Evolutionary conservation across 805 yeast species (phyloP), one percentile per base, ranked within the genome.

Genomic region (Pichia heedii): DNA sequence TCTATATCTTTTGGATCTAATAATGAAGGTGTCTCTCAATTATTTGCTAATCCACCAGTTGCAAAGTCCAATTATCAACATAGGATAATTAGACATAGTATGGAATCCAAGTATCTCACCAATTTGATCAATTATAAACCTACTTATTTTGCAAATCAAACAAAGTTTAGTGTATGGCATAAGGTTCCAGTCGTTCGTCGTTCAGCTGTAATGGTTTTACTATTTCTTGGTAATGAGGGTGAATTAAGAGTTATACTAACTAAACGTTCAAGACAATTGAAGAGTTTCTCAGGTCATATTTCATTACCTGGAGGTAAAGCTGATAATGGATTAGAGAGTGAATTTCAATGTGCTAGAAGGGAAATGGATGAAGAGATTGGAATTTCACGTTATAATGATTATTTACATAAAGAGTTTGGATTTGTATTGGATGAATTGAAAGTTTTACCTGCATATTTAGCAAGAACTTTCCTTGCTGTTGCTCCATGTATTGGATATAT

Each of bases 251-350:
- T 86, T 27, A 68, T 89, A 4, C 62, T 89, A 40, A 89, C 97
- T 1, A 79, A 83, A 52, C 63, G 97, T 48, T 79, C 94, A 3
- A 69, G 82, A 39, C 68, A 71, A 32, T 67, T 90, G 53, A 68
- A 78, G 39, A 76, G 76, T 42, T 89, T 88, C 63, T 83, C 93
- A 0, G 96, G 97, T 5, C 96, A 89, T 59, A 84, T 84, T 6
- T 86, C 96, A 2, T 68, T 89, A 9, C 97, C 97, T 4, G 97
- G 97, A 3, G 97, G 97, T 9, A 85, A 82, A 56, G 88, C 95
- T 5, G 97, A 89, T 59, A 56, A 52, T 35, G 77, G 72, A 0
- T 66, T 73, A 18, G 87, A 86, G 52, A 61, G 73, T 13, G 85
- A 84, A 45, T 80, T 82, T 71, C 72, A 74, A 36, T 81, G 82